A percentile compares a stretch with the other conserved stretches of the same genome.
Conservation (phyloP, 805 yeast genomes). For the Starmerella powellii region DNA sequence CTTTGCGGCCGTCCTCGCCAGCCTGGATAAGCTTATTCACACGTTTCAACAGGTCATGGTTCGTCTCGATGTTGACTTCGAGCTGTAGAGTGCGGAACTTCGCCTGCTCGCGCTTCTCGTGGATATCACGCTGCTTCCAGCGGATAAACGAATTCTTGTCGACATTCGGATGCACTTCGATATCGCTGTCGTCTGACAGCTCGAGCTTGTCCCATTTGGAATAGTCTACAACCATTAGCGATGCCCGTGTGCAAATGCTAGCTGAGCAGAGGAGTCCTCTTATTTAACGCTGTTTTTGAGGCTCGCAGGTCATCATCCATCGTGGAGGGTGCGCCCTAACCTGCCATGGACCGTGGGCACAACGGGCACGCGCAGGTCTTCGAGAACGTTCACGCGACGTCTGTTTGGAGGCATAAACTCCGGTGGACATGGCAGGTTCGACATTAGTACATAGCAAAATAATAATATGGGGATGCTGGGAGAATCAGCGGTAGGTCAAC, state of each 20-base stretch:
- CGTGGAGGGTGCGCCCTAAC: too few relatives aligned
- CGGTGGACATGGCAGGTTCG: too few relatives aligned
- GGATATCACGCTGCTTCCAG: slow-evolving; percentile 97
- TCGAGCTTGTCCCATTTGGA: slow-evolving; percentile 97
- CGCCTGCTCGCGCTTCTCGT: slow-evolving; percentile 76
- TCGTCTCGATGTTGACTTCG: slow-evolving; percentile 70
- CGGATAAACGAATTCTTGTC: slow-evolving; percentile 83
- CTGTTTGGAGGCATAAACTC: too few relatives aligned
- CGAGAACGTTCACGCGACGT: slow-evolving; percentile 1
- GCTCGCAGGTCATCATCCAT: too few relatives aligned
- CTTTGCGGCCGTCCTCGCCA: slow-evolving; percentile 29
- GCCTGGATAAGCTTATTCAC: slow-evolving; percentile 49
- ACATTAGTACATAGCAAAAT: too few relatives aligned
- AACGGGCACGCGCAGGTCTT: background rate
- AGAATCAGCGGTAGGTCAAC: too few relatives aligned
- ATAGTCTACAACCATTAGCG: slow-evolving; percentile 71
- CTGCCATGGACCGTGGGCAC: too few relatives aligned
- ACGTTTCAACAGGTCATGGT: slow-evolving; percentile 56
- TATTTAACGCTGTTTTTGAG: too few relatives aligned
- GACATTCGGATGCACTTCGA: slow-evolving; percentile 96
- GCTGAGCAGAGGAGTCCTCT: too few relatives aligned
- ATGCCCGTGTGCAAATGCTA: too few relatives aligned
- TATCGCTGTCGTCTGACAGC: slow-evolving; percentile 89
- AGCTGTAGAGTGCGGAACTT: slow-evolving; percentile 65
- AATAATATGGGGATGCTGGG: too few relatives aligned